Evolutionary conservation across 108 stramenopile genomes (phyloP).

Genomic region (Nitzschia sp.): DNA sequence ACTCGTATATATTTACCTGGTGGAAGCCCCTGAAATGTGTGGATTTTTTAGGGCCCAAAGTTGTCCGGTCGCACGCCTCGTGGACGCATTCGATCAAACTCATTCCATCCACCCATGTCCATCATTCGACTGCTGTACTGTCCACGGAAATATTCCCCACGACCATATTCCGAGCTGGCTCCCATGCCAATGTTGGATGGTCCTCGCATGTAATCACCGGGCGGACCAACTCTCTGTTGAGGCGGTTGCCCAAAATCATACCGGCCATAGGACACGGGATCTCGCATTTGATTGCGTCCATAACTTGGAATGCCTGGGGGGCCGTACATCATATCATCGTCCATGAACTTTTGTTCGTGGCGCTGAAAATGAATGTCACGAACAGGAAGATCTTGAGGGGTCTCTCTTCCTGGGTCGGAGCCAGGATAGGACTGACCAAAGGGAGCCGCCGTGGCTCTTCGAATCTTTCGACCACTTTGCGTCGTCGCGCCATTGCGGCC

Average conservation of each 20-base stretch:
- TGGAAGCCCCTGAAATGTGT: no score
- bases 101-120: neutral
- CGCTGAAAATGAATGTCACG: neutral
- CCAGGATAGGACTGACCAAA: neutral
- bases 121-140: neutral
- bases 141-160: neutral
- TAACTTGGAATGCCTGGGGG: neutral
- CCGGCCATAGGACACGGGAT: neutral
- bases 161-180: neutral
- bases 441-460: neutral
- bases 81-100: neutral
- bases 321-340: neutral
- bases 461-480: neutral
- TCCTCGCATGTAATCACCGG: neutral
- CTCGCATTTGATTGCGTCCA: neutral
- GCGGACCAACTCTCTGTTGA: neutral
- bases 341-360: neutral
- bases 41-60: constrained; percentile 1
- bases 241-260: constrained; percentile 9
- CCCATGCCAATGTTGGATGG: constrained; percentile 1
- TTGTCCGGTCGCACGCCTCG: neutral
- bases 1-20: no score
- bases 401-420: no score
- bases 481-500: neutral
- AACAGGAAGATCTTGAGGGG: no score